These are phyloP conservation scores for Globisporangium cylindrosporum DNA, from an alignment of 352 stramenopile genomes.

Conservation along the genomic window DNA sequence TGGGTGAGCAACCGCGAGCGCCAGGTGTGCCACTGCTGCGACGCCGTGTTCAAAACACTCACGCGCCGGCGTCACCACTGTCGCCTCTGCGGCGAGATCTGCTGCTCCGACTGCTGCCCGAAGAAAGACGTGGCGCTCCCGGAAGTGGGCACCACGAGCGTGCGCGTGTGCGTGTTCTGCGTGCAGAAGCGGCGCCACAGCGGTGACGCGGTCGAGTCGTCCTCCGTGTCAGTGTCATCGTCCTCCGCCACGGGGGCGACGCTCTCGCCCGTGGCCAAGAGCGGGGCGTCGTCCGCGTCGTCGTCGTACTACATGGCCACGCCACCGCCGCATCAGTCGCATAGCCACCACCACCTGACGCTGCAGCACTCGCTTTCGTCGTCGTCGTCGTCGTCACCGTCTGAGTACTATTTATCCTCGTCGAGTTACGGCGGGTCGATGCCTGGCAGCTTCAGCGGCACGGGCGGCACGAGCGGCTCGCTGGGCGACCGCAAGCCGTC, in stretches of 20 bases:
- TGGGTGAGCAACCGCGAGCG: constrained; percentile 73
- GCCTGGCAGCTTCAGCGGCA: neutral
- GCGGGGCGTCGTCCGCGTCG: neutral
- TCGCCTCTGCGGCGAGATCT: constrained; percentile 73
- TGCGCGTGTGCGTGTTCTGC: constrained; percentile 66
- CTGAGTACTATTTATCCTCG: constrained; percentile 45
- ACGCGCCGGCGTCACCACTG: constrained; percentile 75
- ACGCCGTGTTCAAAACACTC: constrained; percentile 57
- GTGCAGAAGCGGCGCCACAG: constrained; percentile 55
- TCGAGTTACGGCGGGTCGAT: constrained; percentile 24
- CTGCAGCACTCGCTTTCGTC: constrained; percentile 16
- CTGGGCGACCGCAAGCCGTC: constrained; percentile 46
- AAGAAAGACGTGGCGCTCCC: constrained; percentile 78
- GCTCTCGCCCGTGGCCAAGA: constrained; percentile 17
- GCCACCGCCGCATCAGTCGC: constrained; percentile 15
- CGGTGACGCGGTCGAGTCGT: constrained; percentile 23
- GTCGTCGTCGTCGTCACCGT: constrained; percentile 30
- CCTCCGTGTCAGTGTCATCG: constrained; percentile 16
- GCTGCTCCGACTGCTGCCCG: constrained; percentile 73
- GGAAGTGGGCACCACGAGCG: constrained; percentile 52
- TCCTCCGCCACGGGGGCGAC: constrained; percentile 14
- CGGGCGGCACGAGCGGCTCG: constrained; percentile 12
- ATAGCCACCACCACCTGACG: constrained; percentile 6
- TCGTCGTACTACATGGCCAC: constrained; percentile 9
- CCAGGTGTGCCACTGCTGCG: constrained; percentile 52